phyloP scores from a whole-genome alignment of 129 eudicot species.

The Dittrichia graveolens region DNA sequence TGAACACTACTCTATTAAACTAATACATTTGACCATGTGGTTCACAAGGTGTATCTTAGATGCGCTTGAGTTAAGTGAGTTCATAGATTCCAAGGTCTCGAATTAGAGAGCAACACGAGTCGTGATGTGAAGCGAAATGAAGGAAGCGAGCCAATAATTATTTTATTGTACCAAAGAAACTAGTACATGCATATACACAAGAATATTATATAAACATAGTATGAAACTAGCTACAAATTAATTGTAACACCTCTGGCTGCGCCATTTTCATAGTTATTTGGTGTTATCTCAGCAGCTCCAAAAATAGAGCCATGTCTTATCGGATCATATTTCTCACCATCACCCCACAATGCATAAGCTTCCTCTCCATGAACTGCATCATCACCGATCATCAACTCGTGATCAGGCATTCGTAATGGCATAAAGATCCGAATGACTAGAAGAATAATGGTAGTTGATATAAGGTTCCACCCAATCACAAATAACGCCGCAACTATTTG shows the following conservation, averaged over 20 bases:
- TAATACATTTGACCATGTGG: too few species aligned
- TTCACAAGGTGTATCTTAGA: too few species aligned
- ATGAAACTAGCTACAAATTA: conserved; percentile 32
- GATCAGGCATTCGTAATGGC: conserved; percentile 74
- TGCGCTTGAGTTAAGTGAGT: too few species aligned
- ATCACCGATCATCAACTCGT: conserved; percentile 72
- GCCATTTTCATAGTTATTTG: conserved; percentile 42
- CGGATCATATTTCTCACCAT: conserved; percentile 75
- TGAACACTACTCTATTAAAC: too few species aligned
- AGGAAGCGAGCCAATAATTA: too few species aligned
- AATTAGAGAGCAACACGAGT: too few species aligned
- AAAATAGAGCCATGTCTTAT: conserved; percentile 53
- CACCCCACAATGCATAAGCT: conserved; percentile 87
- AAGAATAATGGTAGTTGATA: conserved; percentile 62
- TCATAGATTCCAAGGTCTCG: too few species aligned
- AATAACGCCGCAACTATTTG: conserved; percentile 75
- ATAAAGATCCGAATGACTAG: conserved; percentile 46
- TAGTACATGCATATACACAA: background rate
- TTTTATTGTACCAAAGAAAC: too few species aligned
- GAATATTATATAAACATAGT: background rate
- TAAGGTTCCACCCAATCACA: conserved; percentile 68
- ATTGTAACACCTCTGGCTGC: conserved; percentile 72
- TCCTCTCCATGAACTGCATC: conserved; percentile 90
- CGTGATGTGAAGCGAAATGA: too few species aligned
- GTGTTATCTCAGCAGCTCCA: conserved; percentile 39